Evolutionary conservation across 2,329 filamentous ascomycete genomes (phyloP), one percentile per base, ranked within the genome.

Genomic region (Monilinia fructicola): DNA sequence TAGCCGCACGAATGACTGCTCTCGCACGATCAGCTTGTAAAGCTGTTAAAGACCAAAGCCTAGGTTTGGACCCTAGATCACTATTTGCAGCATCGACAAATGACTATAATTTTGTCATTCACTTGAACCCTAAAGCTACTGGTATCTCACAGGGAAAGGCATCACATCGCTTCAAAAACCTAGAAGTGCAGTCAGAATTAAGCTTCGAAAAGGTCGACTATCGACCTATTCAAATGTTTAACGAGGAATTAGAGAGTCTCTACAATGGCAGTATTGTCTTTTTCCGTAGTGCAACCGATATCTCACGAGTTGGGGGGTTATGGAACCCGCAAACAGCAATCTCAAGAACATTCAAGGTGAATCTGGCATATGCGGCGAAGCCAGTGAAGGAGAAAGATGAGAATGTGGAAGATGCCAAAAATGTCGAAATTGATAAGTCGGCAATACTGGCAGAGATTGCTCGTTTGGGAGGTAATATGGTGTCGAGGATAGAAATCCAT

Each of bases 91-190:
- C 90, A 3, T 86, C 89, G 0, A 81, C 92, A 7, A 78, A 78
- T 12, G 93, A 97, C 71, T 99, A 93, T 77, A 92, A 98, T 76
- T 89, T 98, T 70, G 80, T 94, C n/a, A 81, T 99, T 65, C 85
- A 89, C 74, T 80, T 98, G 26, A 72, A 73, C 26, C 67, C 72
- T 10, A 72, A 67, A 63, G 75, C 70, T 75, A 72, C 46, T 74
- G 78, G 54, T 58, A 75, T 77, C 48, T 75, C 67, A 74, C 78
- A 50, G 73, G 75, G 67, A 71, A 76, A 68, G 70, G 79, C 69
- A 68, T 75, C 75, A 21, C 78, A 82, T 0, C 83, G 83, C 40
- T 97, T 89, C 82, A 97, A 96, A 79, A 97, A 97, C 76, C 81
- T 97, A 44, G 86, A 90, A 71, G 79, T 86, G 40, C 82, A 84